A percentile compares a stretch with the other conserved stretches of the same genome.
Evolutionary conservation across 768 basidiomycete genomes (phyloP).

Genomic region (Kwoniella botswanensis): DNA sequence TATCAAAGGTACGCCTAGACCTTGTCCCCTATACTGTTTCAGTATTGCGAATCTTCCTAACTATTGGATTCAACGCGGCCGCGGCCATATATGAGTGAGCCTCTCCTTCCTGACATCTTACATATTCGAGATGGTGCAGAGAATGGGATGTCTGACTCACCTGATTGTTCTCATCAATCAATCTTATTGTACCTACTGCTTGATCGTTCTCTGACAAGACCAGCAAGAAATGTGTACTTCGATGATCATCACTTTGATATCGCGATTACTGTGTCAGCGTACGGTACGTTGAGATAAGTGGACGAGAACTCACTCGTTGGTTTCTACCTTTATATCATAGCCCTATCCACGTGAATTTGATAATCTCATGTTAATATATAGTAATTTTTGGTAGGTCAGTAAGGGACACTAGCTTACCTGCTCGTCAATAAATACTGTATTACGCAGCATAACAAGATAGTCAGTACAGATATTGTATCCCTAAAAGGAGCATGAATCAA

Average conservation of each 20-base stretch:
- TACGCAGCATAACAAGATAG: not conserved
- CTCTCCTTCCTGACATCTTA: too few species aligned
- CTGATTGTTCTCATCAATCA: conserved; percentile 20
- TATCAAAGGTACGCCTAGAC: conserved; percentile 25
- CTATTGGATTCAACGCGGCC: not conserved
- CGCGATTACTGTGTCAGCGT: not conserved
- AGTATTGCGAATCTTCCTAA: conserved; percentile 33
- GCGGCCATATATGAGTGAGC: too few species aligned
- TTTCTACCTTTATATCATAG: conserved; percentile 27
- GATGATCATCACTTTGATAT: conserved; percentile 27
- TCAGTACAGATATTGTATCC: too few species aligned
- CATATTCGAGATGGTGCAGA: not conserved
- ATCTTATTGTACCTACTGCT: conserved; percentile 24
- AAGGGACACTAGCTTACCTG: conserved; percentile 4
- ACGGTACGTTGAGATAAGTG: not conserved
- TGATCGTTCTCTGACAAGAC: not conserved
- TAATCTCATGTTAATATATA: not conserved
- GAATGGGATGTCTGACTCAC: conserved; percentile 13
- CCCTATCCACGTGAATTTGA: conserved; percentile 3
- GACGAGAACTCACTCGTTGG: conserved; percentile 26
- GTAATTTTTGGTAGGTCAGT: not conserved
- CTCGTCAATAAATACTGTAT: conserved; percentile 32
- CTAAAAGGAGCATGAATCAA: not conserved
- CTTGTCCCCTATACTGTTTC: conserved; percentile 22
- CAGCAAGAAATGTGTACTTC: conserved; percentile 33